Percentiles rank a stretch among this genome's conserved stretches.
Conservation (phyloP, 2,329 filamentous ascomycete genomes). For the Coniella vitis region DNA sequence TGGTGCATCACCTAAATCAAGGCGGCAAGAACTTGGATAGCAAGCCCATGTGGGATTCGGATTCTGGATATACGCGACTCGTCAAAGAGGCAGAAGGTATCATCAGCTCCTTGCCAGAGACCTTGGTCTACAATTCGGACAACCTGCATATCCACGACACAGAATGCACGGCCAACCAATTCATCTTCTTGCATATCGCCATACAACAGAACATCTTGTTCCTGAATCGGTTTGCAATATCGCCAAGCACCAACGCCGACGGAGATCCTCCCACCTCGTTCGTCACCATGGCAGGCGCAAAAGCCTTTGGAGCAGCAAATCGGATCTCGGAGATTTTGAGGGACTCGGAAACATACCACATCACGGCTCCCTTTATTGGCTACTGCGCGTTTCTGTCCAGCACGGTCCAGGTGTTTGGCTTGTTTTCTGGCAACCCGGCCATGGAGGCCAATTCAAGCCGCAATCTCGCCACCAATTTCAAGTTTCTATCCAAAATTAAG, state of each 20-base stretch:
- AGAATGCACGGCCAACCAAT: constrained; percentile 83
- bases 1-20: constrained; percentile 85
- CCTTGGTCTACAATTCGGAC: constrained; percentile 67
- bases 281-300: constrained; percentile 64
- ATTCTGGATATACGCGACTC: constrained; percentile 70
- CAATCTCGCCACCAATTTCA: constrained; percentile 80
- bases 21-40: constrained; percentile 76
- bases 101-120: constrained; percentile 59
- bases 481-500: constrained; percentile 90
- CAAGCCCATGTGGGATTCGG: constrained; percentile 71
- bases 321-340: constrained; percentile 78
- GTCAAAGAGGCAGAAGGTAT: constrained; percentile 67
- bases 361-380: constrained; percentile 87
- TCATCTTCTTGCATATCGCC: constrained; percentile 84
- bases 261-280: constrained; percentile 73
- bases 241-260: constrained; percentile 56
- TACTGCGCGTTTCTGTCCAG: constrained; percentile 93
- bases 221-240: constrained; percentile 78
- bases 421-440: constrained; percentile 75
- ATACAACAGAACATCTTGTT: constrained; percentile 87
- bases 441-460: constrained; percentile 74
- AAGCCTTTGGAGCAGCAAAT: constrained; percentile 77
- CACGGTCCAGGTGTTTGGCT: constrained; percentile 88
- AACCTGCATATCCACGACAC: constrained; percentile 81
- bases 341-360: constrained; percentile 65